Percentiles rank a stretch among this genome's conserved stretches.
phyloP scores from a whole-genome alignment of 768 basidiomycete genomes.

The Chiua virens region DNA sequence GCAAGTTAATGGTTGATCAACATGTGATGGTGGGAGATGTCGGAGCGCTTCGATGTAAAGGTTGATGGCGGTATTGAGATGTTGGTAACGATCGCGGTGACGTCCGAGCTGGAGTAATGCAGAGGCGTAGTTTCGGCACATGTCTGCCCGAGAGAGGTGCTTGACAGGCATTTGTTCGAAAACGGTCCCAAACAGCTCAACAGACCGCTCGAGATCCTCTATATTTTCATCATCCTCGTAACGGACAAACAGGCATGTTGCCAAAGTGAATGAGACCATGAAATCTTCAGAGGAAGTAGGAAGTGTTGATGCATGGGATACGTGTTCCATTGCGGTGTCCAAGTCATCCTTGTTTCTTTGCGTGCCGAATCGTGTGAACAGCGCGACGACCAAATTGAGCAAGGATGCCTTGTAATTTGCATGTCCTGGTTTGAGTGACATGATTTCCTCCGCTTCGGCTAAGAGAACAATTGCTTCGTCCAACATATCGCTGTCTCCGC shows the following conservation, averaged over 20 bases:
- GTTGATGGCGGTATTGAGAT: constrained; percentile 8
- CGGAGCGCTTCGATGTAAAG: constrained; percentile 5
- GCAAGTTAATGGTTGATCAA: neutral
- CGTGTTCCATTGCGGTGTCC: constrained; percentile 13
- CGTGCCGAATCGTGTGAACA: constrained; percentile 18
- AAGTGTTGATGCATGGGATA: constrained; percentile 8
- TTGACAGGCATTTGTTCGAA: constrained; percentile 11
- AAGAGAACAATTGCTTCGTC: constrained; percentile 26
- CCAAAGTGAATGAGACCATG: constrained; percentile 1
- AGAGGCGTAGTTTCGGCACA: constrained; percentile 13
- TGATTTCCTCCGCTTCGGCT: constrained; percentile 15
- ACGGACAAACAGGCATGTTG: constrained; percentile 14
- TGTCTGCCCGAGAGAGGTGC: neutral
- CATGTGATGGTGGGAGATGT: constrained; percentile 12
- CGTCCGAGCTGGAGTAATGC: constrained; percentile 4
- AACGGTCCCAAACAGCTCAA: constrained; percentile 11
- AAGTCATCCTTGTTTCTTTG: constrained; percentile 11
- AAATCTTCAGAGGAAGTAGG: constrained; percentile 9
- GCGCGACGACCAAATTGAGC: constrained; percentile 7
- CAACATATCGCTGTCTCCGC: constrained; percentile 9
- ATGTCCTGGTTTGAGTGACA: constrained; percentile 3
- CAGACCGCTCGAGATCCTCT: constrained; percentile 15
- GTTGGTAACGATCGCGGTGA: constrained; percentile 3
- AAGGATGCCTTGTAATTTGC: constrained; percentile 4
- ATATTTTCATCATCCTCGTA: neutral